Evolutionary conservation across 805 yeast species (phyloP), one percentile per base, ranked within the genome.

Genomic region (Candida tibetensis): DNA sequence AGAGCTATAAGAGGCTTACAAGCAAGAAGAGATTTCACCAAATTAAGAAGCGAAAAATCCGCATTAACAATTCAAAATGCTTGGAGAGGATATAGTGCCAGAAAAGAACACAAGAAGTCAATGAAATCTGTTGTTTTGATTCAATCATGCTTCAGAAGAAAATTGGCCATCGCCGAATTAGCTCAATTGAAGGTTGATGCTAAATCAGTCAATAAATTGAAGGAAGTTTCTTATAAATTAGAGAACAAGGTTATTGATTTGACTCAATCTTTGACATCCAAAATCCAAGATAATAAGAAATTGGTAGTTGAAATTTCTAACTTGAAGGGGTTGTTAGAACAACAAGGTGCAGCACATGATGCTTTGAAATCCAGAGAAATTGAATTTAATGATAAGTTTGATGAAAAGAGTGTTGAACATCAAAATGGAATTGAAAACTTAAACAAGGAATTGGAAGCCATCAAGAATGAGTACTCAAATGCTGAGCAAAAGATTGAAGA

Each of bases 201-300:
- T 21, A 87, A 87, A 58, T 87, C 96, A 12, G 95, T 88, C 31
- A 82, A 83, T 58, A 95, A 84, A 57, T 76, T 87, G 69, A 80
- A 87, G 62, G 96, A 91, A 60, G 95, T 87, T 28, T 89, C 95
- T 53, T 93, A 88, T 66, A 80, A 85, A 59, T 76, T 95, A 53
- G 99, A 93, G 63, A 93, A 93, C 64, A 93, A 95, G 72, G 97
- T 95, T n/a, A 89, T 93, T 48, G 95, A 90, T 62, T 77, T 93
- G 50, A 91, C 97, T 3, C 95, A 91, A 55, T 76, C 83, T 9
- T 71, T 91, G 44, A 79, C 95, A 0, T 65, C 80, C 26, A 85
- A 87, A 59, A 82, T 85, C 17, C 85, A 79, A 48, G 96, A 88
- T 50, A 90, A 90, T 62, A 83, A 82, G 66, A 76, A 74, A 44